Percentiles rank a stretch among this genome's conserved stretches.
Evolutionary conservation across 306 rosid species (phyloP).

Genomic region (Trifolium dubium): DNA sequence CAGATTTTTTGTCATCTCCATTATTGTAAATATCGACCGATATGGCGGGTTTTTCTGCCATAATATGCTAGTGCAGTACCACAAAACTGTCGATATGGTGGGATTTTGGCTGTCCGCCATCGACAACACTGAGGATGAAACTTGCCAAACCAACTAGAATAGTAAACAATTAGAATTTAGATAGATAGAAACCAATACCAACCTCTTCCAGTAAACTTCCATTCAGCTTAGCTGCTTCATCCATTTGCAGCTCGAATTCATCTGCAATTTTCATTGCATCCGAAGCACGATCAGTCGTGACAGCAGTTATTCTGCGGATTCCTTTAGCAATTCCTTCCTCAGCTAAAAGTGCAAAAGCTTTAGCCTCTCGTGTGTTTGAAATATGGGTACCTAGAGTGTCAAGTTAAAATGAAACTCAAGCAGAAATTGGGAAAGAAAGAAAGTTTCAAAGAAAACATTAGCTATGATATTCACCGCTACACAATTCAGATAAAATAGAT

Average conservation of each 20-base stretch:
- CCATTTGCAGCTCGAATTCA: constrained; percentile 80
- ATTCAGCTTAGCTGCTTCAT: constrained; percentile 63
- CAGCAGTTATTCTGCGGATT: constrained; percentile 92
- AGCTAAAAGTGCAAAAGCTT: constrained; percentile 90
- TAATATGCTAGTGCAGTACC: too few species aligned
- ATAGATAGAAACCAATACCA: constrained; percentile 24
- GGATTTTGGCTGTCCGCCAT: too few species aligned
- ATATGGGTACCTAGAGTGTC: constrained; percentile 80
- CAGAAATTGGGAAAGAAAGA: constrained; percentile 34
- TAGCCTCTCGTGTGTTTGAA: constrained; percentile 90
- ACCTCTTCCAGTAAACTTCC: constrained; percentile 92
- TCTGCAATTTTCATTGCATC: constrained; percentile 66
- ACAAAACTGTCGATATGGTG: too few species aligned
- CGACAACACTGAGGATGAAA: background rate
- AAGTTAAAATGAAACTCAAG: constrained; percentile 37
- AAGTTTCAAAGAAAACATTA: constrained; percentile 30
- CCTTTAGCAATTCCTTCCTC: constrained; percentile 99
- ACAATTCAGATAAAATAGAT: constrained; percentile 82
- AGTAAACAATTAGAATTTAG: constrained; percentile 1
- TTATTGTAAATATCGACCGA: too few species aligned
- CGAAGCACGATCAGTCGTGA: constrained; percentile 74
- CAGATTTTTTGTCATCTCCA: too few species aligned
- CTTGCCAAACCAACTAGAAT: constrained; percentile 24
- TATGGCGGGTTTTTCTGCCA: too few species aligned
- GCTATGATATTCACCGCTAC: constrained; percentile 70